Conservation (phyloP, 2,329 filamentous ascomycete genomes). For the Cadophora luteo-olivacea region DNA sequence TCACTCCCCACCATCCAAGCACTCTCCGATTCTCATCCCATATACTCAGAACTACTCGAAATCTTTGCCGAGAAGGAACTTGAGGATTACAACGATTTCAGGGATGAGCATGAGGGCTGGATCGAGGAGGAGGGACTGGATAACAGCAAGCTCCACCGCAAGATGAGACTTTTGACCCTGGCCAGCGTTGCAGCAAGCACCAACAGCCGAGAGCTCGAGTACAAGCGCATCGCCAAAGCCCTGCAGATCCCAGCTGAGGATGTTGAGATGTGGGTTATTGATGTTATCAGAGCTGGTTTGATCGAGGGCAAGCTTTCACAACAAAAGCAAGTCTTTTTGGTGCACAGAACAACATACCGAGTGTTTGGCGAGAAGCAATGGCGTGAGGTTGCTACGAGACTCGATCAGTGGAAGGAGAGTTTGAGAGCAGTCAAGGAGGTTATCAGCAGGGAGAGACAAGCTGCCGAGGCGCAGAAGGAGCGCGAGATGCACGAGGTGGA, state of each 20-base stretch:
- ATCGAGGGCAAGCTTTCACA: slow-evolving; percentile 97
- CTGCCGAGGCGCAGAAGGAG: slow-evolving; percentile 79
- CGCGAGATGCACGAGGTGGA: slow-evolving; percentile 76
- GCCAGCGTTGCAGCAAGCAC: slow-evolving; percentile 86
- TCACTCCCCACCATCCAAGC: slow-evolving; percentile 81
- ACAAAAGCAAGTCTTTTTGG: slow-evolving; percentile 89
- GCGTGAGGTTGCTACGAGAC: slow-evolving; percentile 87
- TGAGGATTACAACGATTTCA: slow-evolving; percentile 95
- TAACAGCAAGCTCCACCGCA: slow-evolving; percentile 79
- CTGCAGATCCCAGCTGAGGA: slow-evolving; percentile 83
- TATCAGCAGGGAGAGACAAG: slow-evolving; percentile 80
- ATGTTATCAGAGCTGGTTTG: slow-evolving; percentile 93
- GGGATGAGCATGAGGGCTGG: slow-evolving; percentile 87
- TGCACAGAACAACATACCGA: slow-evolving; percentile 94
- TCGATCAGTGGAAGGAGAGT: slow-evolving; percentile 90
- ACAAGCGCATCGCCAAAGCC: slow-evolving; percentile 81
- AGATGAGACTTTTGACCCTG: slow-evolving; percentile 95
- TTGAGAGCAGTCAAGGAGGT: slow-evolving; percentile 80
- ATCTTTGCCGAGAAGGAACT: slow-evolving; percentile 94
- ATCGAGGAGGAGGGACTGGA: slow-evolving; percentile 79
- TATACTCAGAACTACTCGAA: slow-evolving; percentile 90
- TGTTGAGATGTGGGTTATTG: slow-evolving; percentile 98
- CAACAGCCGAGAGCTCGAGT: slow-evolving; percentile 86
- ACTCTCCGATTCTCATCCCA: slow-evolving; percentile 81
- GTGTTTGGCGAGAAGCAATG: slow-evolving; percentile 99